These are phyloP conservation scores for Berberis vulgaris DNA, from an alignment of 164 flowering plant genomes.

Conservation along the genomic window DNA sequence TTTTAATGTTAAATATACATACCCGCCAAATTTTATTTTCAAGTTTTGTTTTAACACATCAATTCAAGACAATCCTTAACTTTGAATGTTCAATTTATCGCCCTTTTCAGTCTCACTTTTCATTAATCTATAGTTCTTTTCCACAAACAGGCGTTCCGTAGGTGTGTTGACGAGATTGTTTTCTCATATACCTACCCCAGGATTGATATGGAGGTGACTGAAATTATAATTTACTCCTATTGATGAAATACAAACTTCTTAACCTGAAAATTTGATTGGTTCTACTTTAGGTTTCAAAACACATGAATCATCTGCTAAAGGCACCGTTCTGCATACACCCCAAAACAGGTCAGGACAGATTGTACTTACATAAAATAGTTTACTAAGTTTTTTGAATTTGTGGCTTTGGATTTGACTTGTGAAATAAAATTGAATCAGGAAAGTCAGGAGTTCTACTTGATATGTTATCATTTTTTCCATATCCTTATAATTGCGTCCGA, in stretches of 20 bases:
- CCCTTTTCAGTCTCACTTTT: not conserved
- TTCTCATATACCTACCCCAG: conserved; percentile 85
- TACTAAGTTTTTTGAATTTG: not conserved
- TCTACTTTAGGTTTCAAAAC: conserved; percentile 71
- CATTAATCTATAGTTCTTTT: not conserved
- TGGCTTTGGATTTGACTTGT: not conserved
- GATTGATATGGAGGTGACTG: conserved; percentile 85
- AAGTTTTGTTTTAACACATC: too few species aligned
- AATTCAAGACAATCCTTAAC: too few species aligned
- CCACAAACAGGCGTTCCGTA: conserved; percentile 57
- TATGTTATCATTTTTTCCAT: too few species aligned
- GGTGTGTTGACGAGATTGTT: conserved; percentile 85
- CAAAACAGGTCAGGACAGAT: conserved; percentile 65
- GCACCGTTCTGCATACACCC: conserved; percentile 99
- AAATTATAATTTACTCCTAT: not conserved
- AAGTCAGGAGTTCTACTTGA: not conserved
- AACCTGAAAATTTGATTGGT: conserved; percentile 1
- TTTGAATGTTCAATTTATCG: not conserved
- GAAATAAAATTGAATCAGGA: not conserved
- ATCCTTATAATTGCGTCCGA: too few species aligned
- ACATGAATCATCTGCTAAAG: conserved; percentile 91
- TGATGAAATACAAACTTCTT: conserved; percentile 3
- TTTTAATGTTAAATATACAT: not conserved
- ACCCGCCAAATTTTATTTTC: not conserved
- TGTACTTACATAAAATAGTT: not conserved